phyloP scores from a whole-genome alignment of 1,139 yeast genomes.

The Candida tetrigidarum region DNA sequence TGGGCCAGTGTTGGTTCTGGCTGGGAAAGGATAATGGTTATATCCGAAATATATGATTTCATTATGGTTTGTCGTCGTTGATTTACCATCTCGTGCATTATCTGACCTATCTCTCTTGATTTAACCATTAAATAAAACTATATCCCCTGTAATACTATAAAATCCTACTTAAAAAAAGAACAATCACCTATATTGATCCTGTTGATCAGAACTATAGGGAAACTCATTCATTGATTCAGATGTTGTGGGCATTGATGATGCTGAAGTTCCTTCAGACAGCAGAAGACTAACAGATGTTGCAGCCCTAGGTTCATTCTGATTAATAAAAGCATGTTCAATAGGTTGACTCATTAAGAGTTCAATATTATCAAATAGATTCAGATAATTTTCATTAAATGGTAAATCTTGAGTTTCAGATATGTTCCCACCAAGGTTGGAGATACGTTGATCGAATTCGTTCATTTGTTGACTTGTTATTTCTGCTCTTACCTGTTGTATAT shows the following conservation, averaged over 20 bases:
- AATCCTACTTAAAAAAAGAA: too few relatives aligned
- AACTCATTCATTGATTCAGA: constrained; percentile 21
- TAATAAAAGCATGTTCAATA: background rate
- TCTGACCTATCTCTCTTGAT: too few relatives aligned
- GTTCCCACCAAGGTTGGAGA: background rate
- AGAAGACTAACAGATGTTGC: background rate
- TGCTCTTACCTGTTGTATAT: background rate
- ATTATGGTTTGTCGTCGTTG: too few relatives aligned
- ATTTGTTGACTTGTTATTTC: background rate
- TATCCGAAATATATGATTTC: too few relatives aligned
- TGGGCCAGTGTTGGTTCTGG: too few relatives aligned
- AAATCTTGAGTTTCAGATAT: constrained; percentile 1
- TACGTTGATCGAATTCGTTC: background rate
- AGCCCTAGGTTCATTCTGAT: background rate
- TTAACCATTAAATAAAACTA: too few relatives aligned
- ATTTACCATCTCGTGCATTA: too few relatives aligned
- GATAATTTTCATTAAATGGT: constrained; percentile 17
- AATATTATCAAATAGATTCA: constrained; percentile 17
- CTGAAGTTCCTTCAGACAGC: background rate
- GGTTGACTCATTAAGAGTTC: constrained; percentile 13
- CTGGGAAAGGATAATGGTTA: too few relatives aligned
- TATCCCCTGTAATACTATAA: too few relatives aligned
- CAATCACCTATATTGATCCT: too few relatives aligned
- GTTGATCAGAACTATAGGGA: constrained; percentile 25
- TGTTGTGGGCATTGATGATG: background rate